Evolutionary conservation across 2,329 filamentous ascomycete species (phyloP).

Genomic region (Phaeosphaeria sp.): DNA sequence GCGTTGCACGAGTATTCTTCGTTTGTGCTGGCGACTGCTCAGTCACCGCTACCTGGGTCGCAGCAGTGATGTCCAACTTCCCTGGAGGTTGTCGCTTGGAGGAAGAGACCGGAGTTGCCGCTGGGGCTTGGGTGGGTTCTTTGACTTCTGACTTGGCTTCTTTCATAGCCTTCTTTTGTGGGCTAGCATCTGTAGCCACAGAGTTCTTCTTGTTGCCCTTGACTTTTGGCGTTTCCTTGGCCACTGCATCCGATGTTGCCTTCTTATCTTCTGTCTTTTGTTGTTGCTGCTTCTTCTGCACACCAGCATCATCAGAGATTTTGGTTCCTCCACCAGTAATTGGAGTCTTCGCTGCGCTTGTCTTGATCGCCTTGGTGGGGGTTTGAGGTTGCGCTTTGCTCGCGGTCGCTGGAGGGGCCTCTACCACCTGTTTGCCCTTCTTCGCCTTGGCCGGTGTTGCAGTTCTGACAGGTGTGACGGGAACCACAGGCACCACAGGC

Average conservation of each 20-base stretch:
- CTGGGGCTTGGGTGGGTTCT: constrained; percentile 8
- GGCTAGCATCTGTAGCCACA: constrained; percentile 16
- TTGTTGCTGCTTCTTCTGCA: constrained; percentile 9
- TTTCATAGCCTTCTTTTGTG: constrained; percentile 14
- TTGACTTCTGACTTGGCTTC: constrained; percentile 18
- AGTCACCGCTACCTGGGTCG: constrained; percentile 33
- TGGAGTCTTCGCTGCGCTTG: constrained; percentile 16
- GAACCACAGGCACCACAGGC: constrained; percentile 51
- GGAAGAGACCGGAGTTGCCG: constrained; percentile 15
- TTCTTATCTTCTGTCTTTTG: constrained; percentile 28
- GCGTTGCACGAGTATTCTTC: constrained; percentile 33
- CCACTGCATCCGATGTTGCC: constrained; percentile 11
- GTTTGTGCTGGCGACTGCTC: constrained; percentile 25
- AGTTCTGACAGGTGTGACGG: constrained; percentile 42
- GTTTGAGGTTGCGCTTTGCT: constrained; percentile 21
- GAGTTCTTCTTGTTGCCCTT: constrained; percentile 30
- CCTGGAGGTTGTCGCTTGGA: constrained; percentile 53
- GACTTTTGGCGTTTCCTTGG: constrained; percentile 26
- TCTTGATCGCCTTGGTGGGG: constrained; percentile 27
- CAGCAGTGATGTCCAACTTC: constrained; percentile 56
- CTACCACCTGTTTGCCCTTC: constrained; percentile 26
- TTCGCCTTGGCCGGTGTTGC: constrained; percentile 40
- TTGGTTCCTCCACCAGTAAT: constrained; percentile 17
- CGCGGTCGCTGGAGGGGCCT: constrained; percentile 4
- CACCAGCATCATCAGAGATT: constrained; percentile 8